Evolutionary conservation across 176 grass and related monocot genomes (phyloP), one percentile per base, ranked within the genome.

Genomic region (Phragmites australis): DNA sequence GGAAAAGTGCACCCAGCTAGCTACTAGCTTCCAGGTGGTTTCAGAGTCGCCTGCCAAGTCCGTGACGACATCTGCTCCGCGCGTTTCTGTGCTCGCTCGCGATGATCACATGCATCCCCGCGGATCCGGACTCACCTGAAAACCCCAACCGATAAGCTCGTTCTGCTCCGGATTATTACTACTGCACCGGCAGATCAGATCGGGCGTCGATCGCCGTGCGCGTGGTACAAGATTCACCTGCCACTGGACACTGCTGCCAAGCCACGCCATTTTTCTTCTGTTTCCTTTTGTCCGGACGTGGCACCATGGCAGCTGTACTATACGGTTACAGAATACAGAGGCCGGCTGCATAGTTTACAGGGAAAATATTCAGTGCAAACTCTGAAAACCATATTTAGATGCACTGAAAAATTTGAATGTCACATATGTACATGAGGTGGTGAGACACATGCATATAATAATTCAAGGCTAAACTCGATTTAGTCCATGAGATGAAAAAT

Each of bases 141-240:
- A 31, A 31, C n/a, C 32, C 34, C 12, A 21, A 11, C 14, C 44
- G n/a, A n/a, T n/a, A 22, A 25, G 21, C 41, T 23, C 7, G 60
- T 9, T 43, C n/a, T 16, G 39, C 4, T 12, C 23, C 10, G 27
- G 13, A 18, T 47, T 9, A 17, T 8, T 10, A 29, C 15, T 13
- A 15, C 12, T 72, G 72, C 57, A 42, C 32, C 34, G 13, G 53
- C 7, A 3, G 74, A 77, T 47, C 23, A 62, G 56, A 77, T 62
- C 57, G 42, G 56, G 53, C 73, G 54, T 65, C 29, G 59, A 78
- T 78, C 75, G 59, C 75, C 57, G 58, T 8, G 58, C 29, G 18
- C 45, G 18, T 18, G 60, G 75, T 63, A 61, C 74, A 63, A 77
- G 75, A 77, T 77, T 77, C 75, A 77, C 75, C 75, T n/a, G 74